These are phyloP conservation scores for Claviceps monticola DNA, from an alignment of 2,329 filamentous ascomycete species.

Conservation along the genomic window DNA sequence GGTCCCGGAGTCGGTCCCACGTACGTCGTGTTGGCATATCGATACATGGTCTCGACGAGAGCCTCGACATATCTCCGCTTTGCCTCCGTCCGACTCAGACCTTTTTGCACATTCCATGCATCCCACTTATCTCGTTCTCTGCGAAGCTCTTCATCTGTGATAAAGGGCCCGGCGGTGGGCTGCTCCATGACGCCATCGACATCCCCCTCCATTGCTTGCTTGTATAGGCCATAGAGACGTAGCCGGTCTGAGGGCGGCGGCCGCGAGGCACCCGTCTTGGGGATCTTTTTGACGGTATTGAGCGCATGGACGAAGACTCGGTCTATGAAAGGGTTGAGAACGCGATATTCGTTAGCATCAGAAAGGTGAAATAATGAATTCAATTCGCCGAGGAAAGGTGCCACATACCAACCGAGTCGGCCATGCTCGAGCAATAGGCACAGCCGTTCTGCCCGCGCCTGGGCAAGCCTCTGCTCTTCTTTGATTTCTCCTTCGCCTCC, in stretches of 20 bases:
- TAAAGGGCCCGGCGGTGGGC: conserved; percentile 39
- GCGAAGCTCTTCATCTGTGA: conserved; percentile 38
- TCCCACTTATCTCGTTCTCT: conserved; percentile 67
- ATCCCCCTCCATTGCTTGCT: conserved; percentile 97
- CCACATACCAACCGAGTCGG: conserved; percentile 25
- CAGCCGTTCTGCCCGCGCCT: background rate
- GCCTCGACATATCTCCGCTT: conserved; percentile 90
- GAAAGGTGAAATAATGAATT: background rate
- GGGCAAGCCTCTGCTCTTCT: background rate
- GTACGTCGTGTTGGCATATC: conserved; percentile 75
- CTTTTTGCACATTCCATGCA: conserved; percentile 82
- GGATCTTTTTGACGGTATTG: conserved; percentile 96
- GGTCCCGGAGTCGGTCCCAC: conserved; percentile 14
- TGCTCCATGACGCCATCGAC: conserved; percentile 88
- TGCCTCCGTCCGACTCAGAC: conserved; percentile 75
- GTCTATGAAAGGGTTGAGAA: conserved; percentile 39
- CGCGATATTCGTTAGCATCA: conserved; percentile 4
- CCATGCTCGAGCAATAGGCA: conserved; percentile 13
- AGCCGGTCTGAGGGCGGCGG: conserved; percentile 76
- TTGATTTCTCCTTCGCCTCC: background rate
- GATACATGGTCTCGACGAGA: conserved; percentile 92
- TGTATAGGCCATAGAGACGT: conserved; percentile 93
- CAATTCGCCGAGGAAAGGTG: background rate
- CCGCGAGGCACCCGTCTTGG: conserved; percentile 78
- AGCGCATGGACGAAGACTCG: conserved; percentile 97